Conservation (phyloP, 768 basidiomycete genomes). For the Xanthoconium purpureum region DNA sequence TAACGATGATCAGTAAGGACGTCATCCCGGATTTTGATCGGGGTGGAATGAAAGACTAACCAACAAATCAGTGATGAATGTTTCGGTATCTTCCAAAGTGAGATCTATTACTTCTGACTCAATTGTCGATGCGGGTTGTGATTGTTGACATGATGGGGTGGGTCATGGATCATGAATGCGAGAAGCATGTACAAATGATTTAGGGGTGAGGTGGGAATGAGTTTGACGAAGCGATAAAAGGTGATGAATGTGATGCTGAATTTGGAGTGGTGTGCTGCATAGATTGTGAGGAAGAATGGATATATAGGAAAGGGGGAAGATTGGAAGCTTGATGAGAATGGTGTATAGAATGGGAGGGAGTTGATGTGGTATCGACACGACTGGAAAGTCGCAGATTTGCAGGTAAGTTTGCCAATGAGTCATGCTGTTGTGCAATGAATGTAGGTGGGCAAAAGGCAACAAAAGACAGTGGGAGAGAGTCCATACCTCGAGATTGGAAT, state of each 20-base stretch:
- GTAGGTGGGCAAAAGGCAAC: constrained; percentile 2
- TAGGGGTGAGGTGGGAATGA: constrained; percentile 6
- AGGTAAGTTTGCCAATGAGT: neutral
- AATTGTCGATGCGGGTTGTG: neutral
- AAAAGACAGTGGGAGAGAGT: neutral
- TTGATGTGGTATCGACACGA: constrained; percentile 12
- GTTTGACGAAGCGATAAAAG: neutral
- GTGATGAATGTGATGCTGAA: neutral
- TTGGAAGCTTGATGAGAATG: constrained; percentile 8
- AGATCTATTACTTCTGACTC: constrained; percentile 21
- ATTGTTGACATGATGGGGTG: constrained; percentile 1
- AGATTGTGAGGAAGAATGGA: neutral
- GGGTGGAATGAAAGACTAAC: constrained; percentile 17
- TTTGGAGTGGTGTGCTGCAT: constrained; percentile 6
- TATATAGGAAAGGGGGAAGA: neutral
- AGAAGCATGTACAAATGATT: constrained; percentile 4
- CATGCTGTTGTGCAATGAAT: constrained; percentile 9
- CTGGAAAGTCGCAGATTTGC: constrained; percentile 1
- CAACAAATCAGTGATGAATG: neutral
- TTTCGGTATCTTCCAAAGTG: constrained; percentile 22
- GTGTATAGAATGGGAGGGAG: neutral
- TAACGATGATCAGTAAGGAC: constrained; percentile 1
- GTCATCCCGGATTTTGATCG: constrained; percentile 1
- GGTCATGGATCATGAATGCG: constrained; percentile 1
- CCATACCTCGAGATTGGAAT: constrained; percentile 12